phyloP scores from a whole-genome alignment of 306 rosid species.

The Calophaca sinica region DNA sequence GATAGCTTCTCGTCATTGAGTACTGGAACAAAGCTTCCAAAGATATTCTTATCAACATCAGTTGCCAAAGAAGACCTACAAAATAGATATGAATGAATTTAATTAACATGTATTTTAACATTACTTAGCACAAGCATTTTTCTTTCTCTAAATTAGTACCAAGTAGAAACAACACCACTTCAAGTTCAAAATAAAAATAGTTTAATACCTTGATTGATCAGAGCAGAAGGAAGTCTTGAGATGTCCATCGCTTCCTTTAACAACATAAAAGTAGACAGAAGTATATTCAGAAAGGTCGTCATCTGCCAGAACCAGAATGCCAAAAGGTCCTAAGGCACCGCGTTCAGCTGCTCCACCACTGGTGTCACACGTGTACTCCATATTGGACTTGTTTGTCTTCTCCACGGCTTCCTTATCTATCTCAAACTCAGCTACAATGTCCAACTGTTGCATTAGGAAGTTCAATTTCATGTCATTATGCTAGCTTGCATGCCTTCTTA shows the following conservation, averaged over 20 bases:
- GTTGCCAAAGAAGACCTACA: slow-evolving; percentile 77
- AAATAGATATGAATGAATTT: background rate
- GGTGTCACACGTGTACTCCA: slow-evolving; percentile 57
- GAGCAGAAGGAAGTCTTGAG: slow-evolving; percentile 71
- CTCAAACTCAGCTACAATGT: slow-evolving; percentile 85
- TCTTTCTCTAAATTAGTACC: too few species aligned
- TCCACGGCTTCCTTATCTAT: slow-evolving; percentile 65
- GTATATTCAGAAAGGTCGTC: slow-evolving; percentile 69
- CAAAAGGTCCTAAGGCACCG: slow-evolving; percentile 92
- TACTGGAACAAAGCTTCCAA: slow-evolving; percentile 78
- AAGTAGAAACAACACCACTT: too few species aligned
- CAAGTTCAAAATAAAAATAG: too few species aligned
- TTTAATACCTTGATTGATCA: slow-evolving; percentile 74
- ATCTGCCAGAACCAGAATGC: slow-evolving; percentile 83
- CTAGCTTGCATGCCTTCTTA: background rate
- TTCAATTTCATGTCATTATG: slow-evolving; percentile 24
- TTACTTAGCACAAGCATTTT: too few species aligned
- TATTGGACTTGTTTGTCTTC: slow-evolving; percentile 44
- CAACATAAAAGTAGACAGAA: slow-evolving; percentile 78
- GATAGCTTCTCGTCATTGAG: slow-evolving; percentile 73
- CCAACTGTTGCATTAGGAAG: slow-evolving; percentile 63
- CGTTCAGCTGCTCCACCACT: slow-evolving; percentile 71
- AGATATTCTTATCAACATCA: slow-evolving; percentile 65
- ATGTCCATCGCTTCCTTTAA: slow-evolving; percentile 64
- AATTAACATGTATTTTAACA: too few species aligned